Evolutionary conservation across 345 rosid genomes (phyloP).

Genomic region (Camelina neglecta): DNA sequence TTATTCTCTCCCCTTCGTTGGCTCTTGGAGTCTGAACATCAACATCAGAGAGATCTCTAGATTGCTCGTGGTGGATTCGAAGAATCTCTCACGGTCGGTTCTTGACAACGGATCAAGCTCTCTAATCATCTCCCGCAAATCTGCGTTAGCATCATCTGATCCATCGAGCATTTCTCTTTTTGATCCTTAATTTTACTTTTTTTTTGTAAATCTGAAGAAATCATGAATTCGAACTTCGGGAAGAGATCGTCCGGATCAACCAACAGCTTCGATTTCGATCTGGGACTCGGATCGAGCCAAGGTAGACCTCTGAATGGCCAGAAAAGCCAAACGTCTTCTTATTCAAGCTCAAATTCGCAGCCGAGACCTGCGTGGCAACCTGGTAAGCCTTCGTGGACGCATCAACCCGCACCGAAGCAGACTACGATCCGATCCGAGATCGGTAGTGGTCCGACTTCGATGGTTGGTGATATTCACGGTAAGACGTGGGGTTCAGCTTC

Average conservation of each 20-base stretch:
- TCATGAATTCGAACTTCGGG: constrained; percentile 67
- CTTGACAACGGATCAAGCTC: constrained; percentile 28
- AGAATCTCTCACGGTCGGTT: constrained; percentile 33
- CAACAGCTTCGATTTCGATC: constrained; percentile 67
- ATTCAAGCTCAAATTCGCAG: constrained; percentile 58
- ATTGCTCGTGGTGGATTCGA: constrained; percentile 37
- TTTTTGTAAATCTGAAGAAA: constrained; percentile 19
- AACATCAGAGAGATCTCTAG: constrained; percentile 34
- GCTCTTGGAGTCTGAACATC: constrained; percentile 8
- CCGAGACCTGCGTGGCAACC: constrained; percentile 77
- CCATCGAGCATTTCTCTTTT: constrained; percentile 22
- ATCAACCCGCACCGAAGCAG: constrained; percentile 71
- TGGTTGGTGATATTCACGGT: constrained; percentile 92
- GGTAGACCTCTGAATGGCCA: constrained; percentile 72
- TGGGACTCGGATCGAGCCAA: constrained; percentile 77
- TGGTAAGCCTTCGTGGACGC: constrained; percentile 84
- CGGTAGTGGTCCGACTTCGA: constrained; percentile 64
- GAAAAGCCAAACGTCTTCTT: constrained; percentile 60
- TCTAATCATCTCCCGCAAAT: constrained; percentile 15
- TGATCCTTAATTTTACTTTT: background rate
- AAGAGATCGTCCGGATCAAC: constrained; percentile 63
- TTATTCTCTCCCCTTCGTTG: constrained; percentile 1
- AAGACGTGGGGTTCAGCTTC: constrained; percentile 75
- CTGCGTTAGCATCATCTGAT: constrained; percentile 15
- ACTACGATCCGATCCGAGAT: constrained; percentile 47